Base-by-base conservation (phyloP, 768 basidiomycete species). In the Calocera viscosa region DNA sequence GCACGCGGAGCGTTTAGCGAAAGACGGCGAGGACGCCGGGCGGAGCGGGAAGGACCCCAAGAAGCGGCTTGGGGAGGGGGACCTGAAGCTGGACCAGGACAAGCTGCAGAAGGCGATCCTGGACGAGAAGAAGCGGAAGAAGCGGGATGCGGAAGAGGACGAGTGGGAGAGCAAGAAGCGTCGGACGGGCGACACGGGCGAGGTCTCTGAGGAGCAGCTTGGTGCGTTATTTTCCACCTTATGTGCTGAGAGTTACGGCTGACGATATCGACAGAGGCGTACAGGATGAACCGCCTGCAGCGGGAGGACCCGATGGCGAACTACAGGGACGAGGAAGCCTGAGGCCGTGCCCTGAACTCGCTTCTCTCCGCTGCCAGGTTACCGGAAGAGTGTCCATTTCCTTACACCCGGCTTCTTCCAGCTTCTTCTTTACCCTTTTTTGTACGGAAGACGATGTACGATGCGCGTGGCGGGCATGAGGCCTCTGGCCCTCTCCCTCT, bases 281-380 rank as follows among this genome's bases (percentile, higher is more conserved):
- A 94, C 76, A 83, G 93, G 67, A 86, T 92, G 83, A 81, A 75
- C 32, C 83, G 82, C 70, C 83, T 84, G 64, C 82, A 84, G 0
- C 79, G 81, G 63, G 90, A 93, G 67, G 93, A 96, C 76, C 93
- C 93, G 2, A 96, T 96, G 93, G 89, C 90, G 41, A 91, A 90
- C 75, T 93, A 94, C 74, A 82, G 91, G 64, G 93, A 93, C 75
- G 70, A 75, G 49, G 84, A 83, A n/a, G 8, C 2, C 33, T 68
- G 41, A 68, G 26, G n/a, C n/a, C n/a, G n/a, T n/a, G n/a, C n/a
- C n/a, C n/a, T n/a, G n/a, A n/a, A n/a, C n/a, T n/a, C n/a, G n/a
- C n/a, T n/a, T n/a, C n/a, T n/a, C 35, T 38, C 5, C 14, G 35
- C 35, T 5, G 35, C 35, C 35, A n/a, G n/a, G n/a, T n/a, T n/a